Evolutionary conservation across 495 filamentous ascomycete species (phyloP).

Genomic region (Penicillium malachiteum): DNA sequence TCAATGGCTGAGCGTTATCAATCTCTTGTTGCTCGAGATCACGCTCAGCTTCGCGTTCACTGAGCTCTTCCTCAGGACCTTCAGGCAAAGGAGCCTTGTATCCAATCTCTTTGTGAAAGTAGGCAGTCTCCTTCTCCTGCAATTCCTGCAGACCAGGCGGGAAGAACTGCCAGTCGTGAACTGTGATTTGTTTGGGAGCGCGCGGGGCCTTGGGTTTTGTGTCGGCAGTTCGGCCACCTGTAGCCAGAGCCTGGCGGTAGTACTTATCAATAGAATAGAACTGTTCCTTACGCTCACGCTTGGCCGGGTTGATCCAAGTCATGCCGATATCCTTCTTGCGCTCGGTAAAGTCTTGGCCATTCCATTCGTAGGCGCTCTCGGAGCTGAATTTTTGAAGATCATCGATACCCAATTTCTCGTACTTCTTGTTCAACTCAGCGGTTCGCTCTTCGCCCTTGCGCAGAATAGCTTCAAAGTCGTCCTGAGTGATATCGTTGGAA

Average conservation of each 20-base stretch:
- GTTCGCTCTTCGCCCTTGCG: slow-evolving; percentile 86
- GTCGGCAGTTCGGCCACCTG: slow-evolving; percentile 79
- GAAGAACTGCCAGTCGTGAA: slow-evolving; percentile 98
- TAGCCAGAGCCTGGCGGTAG: slow-evolving; percentile 87
- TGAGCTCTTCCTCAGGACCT: slow-evolving; percentile 77
- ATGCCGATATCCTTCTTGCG: slow-evolving; percentile 92
- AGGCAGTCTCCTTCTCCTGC: slow-evolving; percentile 94
- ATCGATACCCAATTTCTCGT: slow-evolving; percentile 97
- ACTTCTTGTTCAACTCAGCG: slow-evolving; percentile 83
- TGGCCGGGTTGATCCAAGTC: slow-evolving; percentile 97
- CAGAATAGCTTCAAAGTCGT: slow-evolving; percentile 87
- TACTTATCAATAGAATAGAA: slow-evolving; percentile 99
- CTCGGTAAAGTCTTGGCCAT: slow-evolving; percentile 87
- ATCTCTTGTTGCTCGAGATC: slow-evolving; percentile 88
- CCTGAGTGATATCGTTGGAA: slow-evolving; percentile 68
- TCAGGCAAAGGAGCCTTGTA: slow-evolving; percentile 88
- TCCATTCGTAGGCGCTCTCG: slow-evolving; percentile 98
- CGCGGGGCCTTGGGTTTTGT: slow-evolving; percentile 94
- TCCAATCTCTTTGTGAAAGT: slow-evolving; percentile 89
- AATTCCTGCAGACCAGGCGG: slow-evolving; percentile 76
- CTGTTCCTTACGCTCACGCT: slow-evolving; percentile 97
- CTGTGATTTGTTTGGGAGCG: slow-evolving; percentile 85
- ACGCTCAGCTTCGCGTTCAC: slow-evolving; percentile 82
- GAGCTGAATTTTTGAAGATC: slow-evolving; percentile 97
- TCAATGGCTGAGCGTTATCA: slow-evolving; percentile 84